Evolutionary conservation across 495 filamentous ascomycete species (phyloP).

Genomic region (Daldinia vernicosa): DNA sequence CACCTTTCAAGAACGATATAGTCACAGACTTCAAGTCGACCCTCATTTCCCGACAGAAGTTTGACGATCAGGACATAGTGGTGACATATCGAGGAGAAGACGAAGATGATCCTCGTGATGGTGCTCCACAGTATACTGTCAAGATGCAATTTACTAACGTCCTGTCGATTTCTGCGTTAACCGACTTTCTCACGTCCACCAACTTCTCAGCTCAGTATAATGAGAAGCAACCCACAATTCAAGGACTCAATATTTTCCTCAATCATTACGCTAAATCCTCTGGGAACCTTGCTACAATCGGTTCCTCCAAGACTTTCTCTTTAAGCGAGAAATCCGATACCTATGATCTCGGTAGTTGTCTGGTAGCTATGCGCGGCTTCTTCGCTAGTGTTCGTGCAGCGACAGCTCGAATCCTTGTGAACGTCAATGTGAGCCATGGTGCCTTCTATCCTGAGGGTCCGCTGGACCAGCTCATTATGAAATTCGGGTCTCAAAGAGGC

Average conservation of each 20-base stretch:
- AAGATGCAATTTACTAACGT: conserved; percentile 50
- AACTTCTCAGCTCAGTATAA: conserved; percentile 47
- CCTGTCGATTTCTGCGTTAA: conserved; percentile 55
- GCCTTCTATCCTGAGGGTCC: conserved; percentile 41
- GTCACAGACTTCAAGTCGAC: conserved; percentile 62
- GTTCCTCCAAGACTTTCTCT: conserved; percentile 37
- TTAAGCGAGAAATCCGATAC: conserved; percentile 13
- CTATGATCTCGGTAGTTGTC: conserved; percentile 46
- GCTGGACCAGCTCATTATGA: conserved; percentile 21
- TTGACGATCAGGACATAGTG: conserved; percentile 47
- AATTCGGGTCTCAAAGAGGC: not conserved
- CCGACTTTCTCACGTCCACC: conserved; percentile 59
- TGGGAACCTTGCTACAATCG: conserved; percentile 30
- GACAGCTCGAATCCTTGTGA: conserved; percentile 64
- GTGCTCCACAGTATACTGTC: conserved; percentile 53
- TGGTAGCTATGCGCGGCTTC: conserved; percentile 63
- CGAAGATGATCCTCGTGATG: conserved; percentile 45
- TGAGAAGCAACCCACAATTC: conserved; percentile 48
- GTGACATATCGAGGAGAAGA: conserved; percentile 36
- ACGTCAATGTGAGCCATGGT: conserved; percentile 54
- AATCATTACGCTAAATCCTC: conserved; percentile 43
- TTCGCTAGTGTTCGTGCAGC: conserved; percentile 67
- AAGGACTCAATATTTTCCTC: conserved; percentile 52
- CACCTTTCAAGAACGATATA: conserved; percentile 42
- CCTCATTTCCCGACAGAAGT: conserved; percentile 54